Conservation (phyloP, 306 rosid species). For the Datisca glomerata region DNA sequence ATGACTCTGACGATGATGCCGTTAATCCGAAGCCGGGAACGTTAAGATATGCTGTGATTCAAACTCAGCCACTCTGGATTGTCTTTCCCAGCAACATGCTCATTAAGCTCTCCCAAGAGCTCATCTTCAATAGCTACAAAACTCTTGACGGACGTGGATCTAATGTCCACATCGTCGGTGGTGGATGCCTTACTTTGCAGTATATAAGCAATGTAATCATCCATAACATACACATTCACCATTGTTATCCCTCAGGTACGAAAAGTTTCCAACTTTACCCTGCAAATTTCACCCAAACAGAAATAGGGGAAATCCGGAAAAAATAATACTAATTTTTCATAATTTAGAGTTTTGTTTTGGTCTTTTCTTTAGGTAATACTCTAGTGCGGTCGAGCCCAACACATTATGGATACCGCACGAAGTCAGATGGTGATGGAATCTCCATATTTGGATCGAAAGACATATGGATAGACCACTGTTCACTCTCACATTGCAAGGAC, state of each 20-base stretch:
- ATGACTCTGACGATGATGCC: not conserved
- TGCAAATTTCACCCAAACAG: too few species aligned
- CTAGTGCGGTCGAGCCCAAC: not conserved
- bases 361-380: too few species aligned
- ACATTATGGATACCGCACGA: not conserved
- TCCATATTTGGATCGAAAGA: not conserved
- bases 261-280: too few species aligned
- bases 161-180: conserved; percentile 1
- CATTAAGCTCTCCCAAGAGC: not conserved
- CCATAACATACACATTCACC: conserved; percentile 1
- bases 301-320: too few species aligned
- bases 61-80: conserved; percentile 1
- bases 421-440: conserved; percentile 3
- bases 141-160: not conserved
- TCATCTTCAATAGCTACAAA: conserved; percentile 1
- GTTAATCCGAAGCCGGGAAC: conserved; percentile 1
- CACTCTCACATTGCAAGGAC: conserved; percentile 1
- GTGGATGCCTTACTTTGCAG: not conserved
- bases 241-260: not conserved
- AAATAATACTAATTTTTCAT: not conserved
- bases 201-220: not conserved
- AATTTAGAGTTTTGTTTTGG: too few species aligned
- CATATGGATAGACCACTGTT: conserved; percentile 2
- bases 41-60: not conserved
- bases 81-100: not conserved